Conservation (phyloP, 2,329 filamentous ascomycete genomes). For the Hirsutella minnesotensis region DNA sequence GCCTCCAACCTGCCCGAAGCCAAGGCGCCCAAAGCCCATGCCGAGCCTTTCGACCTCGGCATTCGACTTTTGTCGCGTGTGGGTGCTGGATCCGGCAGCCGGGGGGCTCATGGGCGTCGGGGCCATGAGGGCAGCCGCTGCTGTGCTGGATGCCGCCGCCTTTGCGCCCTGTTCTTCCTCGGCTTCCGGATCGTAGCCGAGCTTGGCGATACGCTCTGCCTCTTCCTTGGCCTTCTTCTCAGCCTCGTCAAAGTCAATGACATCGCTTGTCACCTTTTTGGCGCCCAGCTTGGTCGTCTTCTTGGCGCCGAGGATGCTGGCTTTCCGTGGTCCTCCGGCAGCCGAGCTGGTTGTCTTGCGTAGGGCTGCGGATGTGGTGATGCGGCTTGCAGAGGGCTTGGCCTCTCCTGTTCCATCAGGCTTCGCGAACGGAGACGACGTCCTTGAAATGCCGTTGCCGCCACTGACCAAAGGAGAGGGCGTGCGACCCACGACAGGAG, state of each 20-base stretch:
- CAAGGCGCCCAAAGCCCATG: slow-evolving; percentile 75
- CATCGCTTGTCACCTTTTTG: slow-evolving; percentile 74
- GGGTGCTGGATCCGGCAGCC: slow-evolving; percentile 42
- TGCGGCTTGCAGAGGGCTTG: slow-evolving; percentile 54
- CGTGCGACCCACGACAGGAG: slow-evolving; percentile 67
- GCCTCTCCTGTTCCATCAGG: slow-evolving; percentile 41
- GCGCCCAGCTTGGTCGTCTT: slow-evolving; percentile 78
- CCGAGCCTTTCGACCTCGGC: slow-evolving; percentile 81
- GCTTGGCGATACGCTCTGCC: slow-evolving; percentile 85
- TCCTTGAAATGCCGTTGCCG: slow-evolving; percentile 51
- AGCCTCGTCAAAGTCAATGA: slow-evolving; percentile 92
- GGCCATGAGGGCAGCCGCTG: slow-evolving; percentile 51
- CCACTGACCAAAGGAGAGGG: slow-evolving; percentile 84
- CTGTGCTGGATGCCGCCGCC: slow-evolving; percentile 39
- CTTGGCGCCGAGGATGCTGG: slow-evolving; percentile 76
- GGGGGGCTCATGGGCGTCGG: slow-evolving; percentile 65
- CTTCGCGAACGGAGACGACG: slow-evolving; percentile 70
- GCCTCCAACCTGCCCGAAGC: slow-evolving; percentile 75
- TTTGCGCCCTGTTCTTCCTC: slow-evolving; percentile 44
- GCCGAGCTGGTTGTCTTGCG: slow-evolving; percentile 52
- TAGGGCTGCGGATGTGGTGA: slow-evolving; percentile 69
- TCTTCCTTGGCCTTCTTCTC: slow-evolving; percentile 97
- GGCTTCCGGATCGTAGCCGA: slow-evolving; percentile 90
- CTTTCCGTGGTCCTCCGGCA: slow-evolving; percentile 58
- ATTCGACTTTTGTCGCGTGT: slow-evolving; percentile 49